A percentile compares a stretch with the other conserved stretches of the same genome.
Evolutionary conservation across 139 green algal species (phyloP).

Genomic region (Raphidocelis subcapitata): DNA sequence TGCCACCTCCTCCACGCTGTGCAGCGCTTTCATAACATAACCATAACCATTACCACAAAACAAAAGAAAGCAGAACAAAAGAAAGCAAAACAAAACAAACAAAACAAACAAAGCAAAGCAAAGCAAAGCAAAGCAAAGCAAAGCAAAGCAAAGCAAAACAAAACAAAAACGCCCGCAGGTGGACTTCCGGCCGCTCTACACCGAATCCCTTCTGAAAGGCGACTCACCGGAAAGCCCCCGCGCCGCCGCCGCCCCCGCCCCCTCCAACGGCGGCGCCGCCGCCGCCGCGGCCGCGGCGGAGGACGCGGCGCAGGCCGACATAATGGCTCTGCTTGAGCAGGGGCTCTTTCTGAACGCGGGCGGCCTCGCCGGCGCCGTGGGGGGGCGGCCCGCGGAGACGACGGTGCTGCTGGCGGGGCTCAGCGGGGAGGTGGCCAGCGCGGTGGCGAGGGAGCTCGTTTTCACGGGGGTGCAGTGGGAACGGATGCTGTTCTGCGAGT

Average conservation of each 20-base stretch:
- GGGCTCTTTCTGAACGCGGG: constrained; percentile 35
- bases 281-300: neutral
- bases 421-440: constrained; percentile 43
- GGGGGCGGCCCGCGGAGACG: constrained; percentile 31
- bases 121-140: no score
- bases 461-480: constrained; percentile 53
- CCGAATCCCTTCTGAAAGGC: constrained; percentile 22
- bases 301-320: constrained; percentile 4
- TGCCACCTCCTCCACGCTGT: no score
- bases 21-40: no score
- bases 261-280: constrained; percentile 2
- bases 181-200: constrained; percentile 41
- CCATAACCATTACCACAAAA: no score
- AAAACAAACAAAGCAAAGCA: no score
- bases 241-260: neutral
- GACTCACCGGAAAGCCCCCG: neutral
- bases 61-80: no score
- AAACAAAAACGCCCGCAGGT: constrained; percentile 23
- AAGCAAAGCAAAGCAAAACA: no score
- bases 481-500: constrained; percentile 72
- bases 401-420: constrained; percentile 66
- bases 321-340: constrained; percentile 40
- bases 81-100: no score
- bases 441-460: constrained; percentile 50
- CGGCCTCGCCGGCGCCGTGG: constrained; percentile 33